Conservation (phyloP, 2,329 filamentous ascomycete genomes). For the Dryadomyces sulphureus region DNA sequence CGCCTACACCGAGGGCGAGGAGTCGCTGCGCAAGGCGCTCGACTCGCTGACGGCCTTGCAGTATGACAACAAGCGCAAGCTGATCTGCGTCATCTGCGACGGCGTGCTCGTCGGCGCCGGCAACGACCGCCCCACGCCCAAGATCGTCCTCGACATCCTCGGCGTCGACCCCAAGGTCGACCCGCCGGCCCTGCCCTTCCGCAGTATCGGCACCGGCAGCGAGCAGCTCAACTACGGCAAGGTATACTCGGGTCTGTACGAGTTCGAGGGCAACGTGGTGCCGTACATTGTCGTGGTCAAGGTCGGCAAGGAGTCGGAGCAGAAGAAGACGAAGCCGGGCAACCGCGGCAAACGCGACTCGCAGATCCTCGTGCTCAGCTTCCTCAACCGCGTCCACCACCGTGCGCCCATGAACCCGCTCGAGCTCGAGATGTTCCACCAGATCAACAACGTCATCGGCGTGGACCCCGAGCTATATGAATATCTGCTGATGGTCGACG, state of each 20-base stretch:
- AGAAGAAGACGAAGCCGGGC: constrained; percentile 78
- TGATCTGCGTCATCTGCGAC: constrained; percentile 92
- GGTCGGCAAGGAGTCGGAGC: constrained; percentile 92
- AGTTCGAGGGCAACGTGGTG: constrained; percentile 94
- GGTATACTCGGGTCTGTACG: constrained; percentile 94
- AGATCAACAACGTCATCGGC: constrained; percentile 98
- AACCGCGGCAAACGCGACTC: constrained; percentile 98
- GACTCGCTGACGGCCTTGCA: constrained; percentile 89
- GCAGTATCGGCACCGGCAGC: constrained; percentile 74
- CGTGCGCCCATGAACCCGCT: constrained; percentile 88
- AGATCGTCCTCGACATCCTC: constrained; percentile 93
- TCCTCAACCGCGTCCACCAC: constrained; percentile 95
- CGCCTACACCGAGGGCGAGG: constrained; percentile 95
- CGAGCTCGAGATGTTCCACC: constrained; percentile 96
- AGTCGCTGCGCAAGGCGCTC: constrained; percentile 79
- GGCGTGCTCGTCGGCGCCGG: constrained; percentile 93
- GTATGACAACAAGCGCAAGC: constrained; percentile 96
- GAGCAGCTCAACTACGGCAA: constrained; percentile 97
- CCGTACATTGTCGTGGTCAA: constrained; percentile 94
- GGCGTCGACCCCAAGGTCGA: constrained; percentile 96
- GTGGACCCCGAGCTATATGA: constrained; percentile 96
- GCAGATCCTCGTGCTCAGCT: constrained; percentile 89
- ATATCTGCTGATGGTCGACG: constrained; percentile 93
- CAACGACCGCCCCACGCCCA: constrained; percentile 91
- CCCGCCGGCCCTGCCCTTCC: constrained; percentile 85